Conservation (phyloP, 495 filamentous ascomycete species). For the Xylaria nigripes region DNA sequence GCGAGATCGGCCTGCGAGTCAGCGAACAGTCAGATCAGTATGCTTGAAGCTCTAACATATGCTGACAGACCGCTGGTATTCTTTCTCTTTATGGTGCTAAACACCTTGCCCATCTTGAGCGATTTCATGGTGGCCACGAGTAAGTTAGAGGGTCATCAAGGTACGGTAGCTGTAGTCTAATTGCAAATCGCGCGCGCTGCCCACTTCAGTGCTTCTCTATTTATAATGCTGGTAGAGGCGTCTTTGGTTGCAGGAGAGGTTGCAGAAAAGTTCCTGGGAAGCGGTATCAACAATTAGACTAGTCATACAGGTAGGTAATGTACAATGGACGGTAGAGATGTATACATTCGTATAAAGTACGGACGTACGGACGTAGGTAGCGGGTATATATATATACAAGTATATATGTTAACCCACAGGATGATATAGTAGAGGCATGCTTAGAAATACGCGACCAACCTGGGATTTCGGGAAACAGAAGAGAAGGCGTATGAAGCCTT, state of each 20-base stretch:
- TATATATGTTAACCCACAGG: background rate
- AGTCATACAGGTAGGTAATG: background rate
- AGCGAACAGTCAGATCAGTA: background rate
- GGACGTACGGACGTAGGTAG: too few species aligned
- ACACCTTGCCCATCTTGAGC: conserved; percentile 48
- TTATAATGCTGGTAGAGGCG: background rate
- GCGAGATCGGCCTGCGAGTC: background rate
- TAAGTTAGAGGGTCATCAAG: background rate
- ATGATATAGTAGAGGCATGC: background rate
- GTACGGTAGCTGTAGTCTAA: background rate
- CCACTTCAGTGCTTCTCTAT: background rate
- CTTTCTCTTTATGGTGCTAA: conserved; percentile 43
- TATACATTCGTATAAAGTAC: background rate
- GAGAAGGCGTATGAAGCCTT: background rate
- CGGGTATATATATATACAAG: background rate
- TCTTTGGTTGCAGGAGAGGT: background rate
- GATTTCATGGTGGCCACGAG: conserved; percentile 34
- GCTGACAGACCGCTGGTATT: conserved; percentile 28
- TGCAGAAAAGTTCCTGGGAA: conserved; percentile 5
- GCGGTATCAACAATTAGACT: background rate
- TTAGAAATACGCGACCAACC: background rate
- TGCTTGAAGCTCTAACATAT: background rate
- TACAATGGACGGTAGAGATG: background rate
- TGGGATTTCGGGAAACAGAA: background rate
- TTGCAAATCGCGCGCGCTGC: background rate